phyloP scores from a whole-genome alignment of 2,329 filamentous ascomycete genomes.

The Lecanicillium sp. region DNA sequence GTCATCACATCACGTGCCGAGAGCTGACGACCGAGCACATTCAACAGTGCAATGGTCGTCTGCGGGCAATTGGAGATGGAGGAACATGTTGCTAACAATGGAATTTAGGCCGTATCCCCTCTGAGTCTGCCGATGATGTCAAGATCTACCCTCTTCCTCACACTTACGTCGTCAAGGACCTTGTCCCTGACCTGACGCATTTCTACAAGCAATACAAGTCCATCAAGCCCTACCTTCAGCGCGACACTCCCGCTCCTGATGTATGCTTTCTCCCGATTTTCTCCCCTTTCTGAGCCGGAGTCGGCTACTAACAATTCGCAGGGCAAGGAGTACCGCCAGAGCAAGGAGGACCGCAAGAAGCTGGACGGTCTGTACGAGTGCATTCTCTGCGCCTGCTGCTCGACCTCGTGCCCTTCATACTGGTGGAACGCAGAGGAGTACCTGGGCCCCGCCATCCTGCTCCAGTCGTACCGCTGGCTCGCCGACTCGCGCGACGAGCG shows the following conservation, averaged over 20 bases:
- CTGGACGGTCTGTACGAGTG: conserved; percentile 98
- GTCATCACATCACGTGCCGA: conserved; percentile 1
- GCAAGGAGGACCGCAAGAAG: conserved; percentile 88
- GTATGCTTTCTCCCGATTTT: conserved; percentile 45
- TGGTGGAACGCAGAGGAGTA: conserved; percentile 99
- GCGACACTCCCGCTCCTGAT: conserved; percentile 75
- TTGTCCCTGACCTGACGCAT: conserved; percentile 93
- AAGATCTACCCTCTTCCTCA: conserved; percentile 98
- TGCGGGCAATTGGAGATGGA: not conserved
- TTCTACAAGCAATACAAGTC: conserved; percentile 99
- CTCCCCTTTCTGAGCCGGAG: too few species aligned
- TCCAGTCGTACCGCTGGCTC: conserved; percentile 98
- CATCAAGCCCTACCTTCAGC: conserved; percentile 97
- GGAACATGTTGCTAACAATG: conserved; percentile 22
- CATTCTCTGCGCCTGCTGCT: conserved; percentile 99
- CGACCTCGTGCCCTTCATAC: conserved; percentile 98
- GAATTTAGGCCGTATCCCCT: conserved; percentile 77
- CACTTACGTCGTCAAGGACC: conserved; percentile 98
- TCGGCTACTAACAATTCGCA: conserved; percentile 28
- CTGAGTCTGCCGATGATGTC: conserved; percentile 70
- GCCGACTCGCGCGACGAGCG: conserved; percentile 91
- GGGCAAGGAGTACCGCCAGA: conserved; percentile 91
- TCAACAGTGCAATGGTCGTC: not conserved
- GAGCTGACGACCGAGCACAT: not conserved
- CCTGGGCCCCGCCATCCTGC: conserved; percentile 89